A percentile compares a stretch with the other conserved stretches of the same genome.
Evolutionary conservation across 2,329 filamentous ascomycete genomes (phyloP).

Genomic region (Geosmithia putterillii): DNA sequence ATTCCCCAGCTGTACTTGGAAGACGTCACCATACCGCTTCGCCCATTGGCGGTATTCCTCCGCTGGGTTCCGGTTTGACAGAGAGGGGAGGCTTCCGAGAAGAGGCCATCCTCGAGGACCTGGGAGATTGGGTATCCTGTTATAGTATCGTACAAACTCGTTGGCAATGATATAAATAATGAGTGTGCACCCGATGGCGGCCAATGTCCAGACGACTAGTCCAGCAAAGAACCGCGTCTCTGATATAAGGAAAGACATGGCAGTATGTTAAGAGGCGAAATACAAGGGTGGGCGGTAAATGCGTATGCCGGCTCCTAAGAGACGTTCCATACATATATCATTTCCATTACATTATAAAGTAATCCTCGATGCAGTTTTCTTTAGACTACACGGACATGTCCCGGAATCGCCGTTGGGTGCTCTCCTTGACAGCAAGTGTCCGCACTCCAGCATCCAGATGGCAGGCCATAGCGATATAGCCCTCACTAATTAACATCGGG

Average conservation of each 20-base stretch:
- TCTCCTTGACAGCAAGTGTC: too few species aligned
- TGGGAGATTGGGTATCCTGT: slow-evolving; percentile 4
- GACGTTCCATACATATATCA: too few species aligned
- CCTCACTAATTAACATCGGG: not conserved
- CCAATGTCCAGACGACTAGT: not conserved
- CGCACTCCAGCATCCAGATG: not conserved
- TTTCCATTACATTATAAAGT: too few species aligned
- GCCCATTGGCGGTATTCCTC: slow-evolving; percentile 17
- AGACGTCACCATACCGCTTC: slow-evolving; percentile 15
- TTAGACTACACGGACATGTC: too few species aligned
- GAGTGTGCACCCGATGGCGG: not conserved
- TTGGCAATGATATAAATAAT: not conserved
- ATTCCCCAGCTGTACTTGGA: slow-evolving; percentile 21
- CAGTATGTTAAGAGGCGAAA: too few species aligned
- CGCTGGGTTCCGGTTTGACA: slow-evolving; percentile 3
- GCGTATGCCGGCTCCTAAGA: too few species aligned
- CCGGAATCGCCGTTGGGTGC: too few species aligned
- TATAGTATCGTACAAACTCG: slow-evolving; percentile 3
- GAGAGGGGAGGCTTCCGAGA: slow-evolving; percentile 4
- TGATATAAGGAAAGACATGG: not conserved
- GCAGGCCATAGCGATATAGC: not conserved
- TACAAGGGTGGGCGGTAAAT: too few species aligned
- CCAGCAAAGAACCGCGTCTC: not conserved
- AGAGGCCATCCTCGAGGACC: slow-evolving; percentile 6
- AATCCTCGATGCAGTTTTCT: too few species aligned